Percentiles rank a stretch among this genome's conserved stretches.
phyloP scores from a whole-genome alignment of 805 yeast genomes.

The Komagataella pastoris region DNA sequence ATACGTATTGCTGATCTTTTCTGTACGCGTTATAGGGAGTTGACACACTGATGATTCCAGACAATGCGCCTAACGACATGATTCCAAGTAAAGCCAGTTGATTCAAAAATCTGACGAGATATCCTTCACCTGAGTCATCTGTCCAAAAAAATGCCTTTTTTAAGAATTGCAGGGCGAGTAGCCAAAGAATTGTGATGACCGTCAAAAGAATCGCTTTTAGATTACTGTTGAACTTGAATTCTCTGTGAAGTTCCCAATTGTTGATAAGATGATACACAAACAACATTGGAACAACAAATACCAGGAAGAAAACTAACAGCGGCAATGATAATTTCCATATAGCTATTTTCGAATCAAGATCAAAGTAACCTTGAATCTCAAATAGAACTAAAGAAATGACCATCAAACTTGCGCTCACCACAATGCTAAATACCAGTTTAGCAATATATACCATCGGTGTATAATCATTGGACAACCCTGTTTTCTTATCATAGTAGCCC shows the following conservation, averaged over 20 bases:
- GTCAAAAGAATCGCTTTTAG: not conserved
- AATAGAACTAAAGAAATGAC: conserved; percentile 10
- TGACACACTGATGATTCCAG: conserved; percentile 38
- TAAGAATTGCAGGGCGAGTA: not conserved
- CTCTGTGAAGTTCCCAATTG: not conserved
- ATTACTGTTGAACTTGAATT: not conserved
- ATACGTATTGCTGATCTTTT: not conserved
- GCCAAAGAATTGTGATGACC: not conserved
- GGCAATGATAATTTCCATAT: conserved; percentile 27
- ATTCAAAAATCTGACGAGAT: conserved; percentile 18
- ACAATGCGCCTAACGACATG: conserved; percentile 32
- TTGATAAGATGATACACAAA: conserved; percentile 1
- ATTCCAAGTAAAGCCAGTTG: conserved; percentile 35
- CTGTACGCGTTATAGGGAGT: conserved; percentile 16
- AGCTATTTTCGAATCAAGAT: conserved; percentile 13
- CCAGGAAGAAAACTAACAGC: conserved; percentile 22
- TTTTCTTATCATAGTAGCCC: not conserved
- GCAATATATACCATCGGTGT: not conserved
- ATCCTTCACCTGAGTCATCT: not conserved
- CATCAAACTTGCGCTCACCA: conserved; percentile 14
- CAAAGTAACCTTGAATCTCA: conserved; percentile 13
- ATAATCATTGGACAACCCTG: not conserved
- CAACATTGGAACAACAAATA: conserved; percentile 29
- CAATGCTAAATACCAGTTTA: not conserved
- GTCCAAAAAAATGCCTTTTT: not conserved